Evolutionary conservation across 1,284 basidiomycete genomes (phyloP).

Genomic region (Mixia osmundae): DNA sequence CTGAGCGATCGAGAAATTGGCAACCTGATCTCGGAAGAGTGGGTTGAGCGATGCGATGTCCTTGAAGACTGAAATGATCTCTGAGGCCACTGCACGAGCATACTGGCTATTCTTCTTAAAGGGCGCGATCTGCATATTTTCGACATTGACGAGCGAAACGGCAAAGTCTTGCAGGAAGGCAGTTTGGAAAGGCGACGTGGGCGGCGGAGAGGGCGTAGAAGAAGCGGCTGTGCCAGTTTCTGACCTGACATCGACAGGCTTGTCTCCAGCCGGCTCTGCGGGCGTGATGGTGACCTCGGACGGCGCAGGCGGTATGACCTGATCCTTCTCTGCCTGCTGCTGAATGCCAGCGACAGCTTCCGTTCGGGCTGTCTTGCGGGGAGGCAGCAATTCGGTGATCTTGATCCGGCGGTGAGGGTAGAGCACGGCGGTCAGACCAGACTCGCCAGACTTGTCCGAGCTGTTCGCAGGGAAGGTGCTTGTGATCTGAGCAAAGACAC

Average conservation of each 20-base stretch:
- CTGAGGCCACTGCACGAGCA: constrained; percentile 83
- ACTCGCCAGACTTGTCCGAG: constrained; percentile 23
- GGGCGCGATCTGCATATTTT: constrained; percentile 45
- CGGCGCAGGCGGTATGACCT: constrained; percentile 7
- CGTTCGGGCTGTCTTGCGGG: constrained; percentile 10
- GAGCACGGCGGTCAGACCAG: constrained; percentile 65
- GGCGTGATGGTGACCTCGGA: constrained; percentile 1
- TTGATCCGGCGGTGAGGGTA: constrained; percentile 84
- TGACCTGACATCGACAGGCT: background rate
- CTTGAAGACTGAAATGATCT: constrained; percentile 95
- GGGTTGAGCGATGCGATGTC: constrained; percentile 94
- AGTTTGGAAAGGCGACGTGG: constrained; percentile 42
- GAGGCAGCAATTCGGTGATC: constrained; percentile 50
- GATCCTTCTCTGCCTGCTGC: constrained; percentile 9
- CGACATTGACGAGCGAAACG: constrained; percentile 75
- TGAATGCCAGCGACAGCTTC: constrained; percentile 14
- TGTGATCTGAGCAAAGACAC: constrained; percentile 94
- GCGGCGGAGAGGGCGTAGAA: constrained; percentile 1
- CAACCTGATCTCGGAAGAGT: constrained; percentile 93
- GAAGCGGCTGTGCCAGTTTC: constrained; percentile 1
- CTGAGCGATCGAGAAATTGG: constrained; percentile 88
- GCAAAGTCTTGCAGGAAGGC: constrained; percentile 74
- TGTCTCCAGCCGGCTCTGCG: background rate
- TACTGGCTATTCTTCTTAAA: constrained; percentile 86
- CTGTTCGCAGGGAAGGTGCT: constrained; percentile 56